Evolutionary conservation across 2,329 filamentous ascomycete species (phyloP), one percentile per base, ranked within the genome.

Genomic region (Trichoderma sp.): DNA sequence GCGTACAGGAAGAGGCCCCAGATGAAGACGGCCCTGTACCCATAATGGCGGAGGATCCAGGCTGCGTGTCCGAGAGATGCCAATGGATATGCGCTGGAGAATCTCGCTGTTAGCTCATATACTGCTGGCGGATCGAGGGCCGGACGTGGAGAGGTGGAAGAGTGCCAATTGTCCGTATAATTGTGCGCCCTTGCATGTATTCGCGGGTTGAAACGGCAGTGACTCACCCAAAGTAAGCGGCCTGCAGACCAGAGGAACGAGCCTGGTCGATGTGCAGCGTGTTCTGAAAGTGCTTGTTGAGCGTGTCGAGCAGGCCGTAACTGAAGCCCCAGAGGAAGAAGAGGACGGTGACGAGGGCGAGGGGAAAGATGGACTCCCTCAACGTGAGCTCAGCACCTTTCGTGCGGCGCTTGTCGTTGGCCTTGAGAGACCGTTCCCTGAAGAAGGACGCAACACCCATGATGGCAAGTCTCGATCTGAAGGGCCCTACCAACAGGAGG

Each of bases 21-120:
- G 72, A 91, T 90, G 74, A 91, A 90, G 41, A 88, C 88, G 64
- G 83, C 83, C 60, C 87, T 83, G 75, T 89, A 90, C 17, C 88
- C 88, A 70, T 82, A 89, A 67, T 82, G 82, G 39, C 88, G 85
- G 14, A 91, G 81, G 70, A 90, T 80, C 77, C 79, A 84, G 57
- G 88, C 88, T 19, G 88, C 85, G 61, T 82, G 80, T 67, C 89
- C 84, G 66, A 89, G 81, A 66, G 90, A 91, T 9, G 88, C 88
- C 54, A 92, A 80, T 19, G 89, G 89, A 72, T 91, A 90, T 14
- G 86, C 84, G 19, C 85, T 83, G 19, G 57, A 30, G 28, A 43
- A 17, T 63, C 47, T 66, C 74, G 21, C 12, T 28, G 41, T 63
- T 47, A 63, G 60, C 60, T 9, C 6, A 26, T 19, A n/a, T 24